Evolutionary conservation across 225 moss, liverwort and hornwort genomes (phyloP), one percentile per base, ranked within the genome.

Genomic region (Pseudoscleropodium purum): DNA sequence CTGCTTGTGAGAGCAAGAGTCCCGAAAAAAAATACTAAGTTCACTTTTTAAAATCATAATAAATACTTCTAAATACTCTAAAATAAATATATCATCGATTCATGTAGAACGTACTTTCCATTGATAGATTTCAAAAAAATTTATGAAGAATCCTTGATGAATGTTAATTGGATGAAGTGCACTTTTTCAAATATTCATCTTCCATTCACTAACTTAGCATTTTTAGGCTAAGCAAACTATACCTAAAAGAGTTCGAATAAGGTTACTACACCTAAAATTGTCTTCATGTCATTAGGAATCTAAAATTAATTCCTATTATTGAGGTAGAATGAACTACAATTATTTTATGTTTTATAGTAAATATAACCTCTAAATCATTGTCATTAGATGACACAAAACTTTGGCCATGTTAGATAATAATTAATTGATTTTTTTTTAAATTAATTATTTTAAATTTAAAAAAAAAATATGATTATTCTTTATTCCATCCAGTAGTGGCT

Each of bases 151-250:
- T 30, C 6, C 2, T 74, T 0, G 0, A 30, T 74, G 45, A 45
- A 74, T 74, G 9, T 6, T 30, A 30, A 47, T 47, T 47, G 6
- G 18, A 47, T 74, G 47, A 11, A 45, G 9, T 18, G 9, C 2
- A 2, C 6, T 30, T 30, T 45, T 74, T 73, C 3, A 74, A 45
- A 45, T 30, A 45, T 74, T 74, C 18, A 74, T 74, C 10, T 45
- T 29, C 18, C 6, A 30, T 9, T 31, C 7, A 47, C 0, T 18
- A 47, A 18, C 11, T 75, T 11, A 75, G 30, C 47, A 47, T 74
- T 45, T 10, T 18, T 6, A 2, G 7, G 75, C 18, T 18, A 5
- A 43, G 0, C 10, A 29, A 43, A 74, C 0, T 0, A 0, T 15
- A 72, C 9, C 9, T 15, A 43, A 41, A 41, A 39, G 26, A 41